Base-by-base conservation (phyloP, 2,329 filamentous ascomycete genomes). In the Fusarium albosuccineum region DNA sequence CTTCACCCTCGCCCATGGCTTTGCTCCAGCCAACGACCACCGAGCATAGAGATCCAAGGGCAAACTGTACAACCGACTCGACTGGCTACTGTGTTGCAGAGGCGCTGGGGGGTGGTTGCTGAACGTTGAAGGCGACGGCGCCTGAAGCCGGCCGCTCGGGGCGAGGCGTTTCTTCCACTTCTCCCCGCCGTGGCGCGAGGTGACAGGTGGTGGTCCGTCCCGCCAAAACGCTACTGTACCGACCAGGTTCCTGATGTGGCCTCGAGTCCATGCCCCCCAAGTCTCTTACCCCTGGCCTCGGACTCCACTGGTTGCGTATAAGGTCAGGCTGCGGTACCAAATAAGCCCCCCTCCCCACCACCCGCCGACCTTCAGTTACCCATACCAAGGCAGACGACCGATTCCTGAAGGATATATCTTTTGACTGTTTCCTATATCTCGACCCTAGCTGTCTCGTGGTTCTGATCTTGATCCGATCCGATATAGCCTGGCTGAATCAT, bases 151-250 rank as follows among this genome's bases (percentile, higher is more conserved):
- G 57, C 54, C 57, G 29, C 34, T 57, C 49, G 58, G 66, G 56
- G 68, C 61, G 68, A 72, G 63, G 71, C 60, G 62, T 57, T 68
- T 73, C 59, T 70, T 70, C 57, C 62, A 62, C 40, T 68, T 58
- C 60, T 62, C 68, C 45, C 71, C 71, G 71, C 62, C 60, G 64
- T 72, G 71, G 68, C 57, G 67, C 65, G 46, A 68, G 73, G 63
- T 74, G 72, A 74, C 72, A 74, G 72, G 68, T 68, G 72, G 68
- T 70, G 56, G 67, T 68, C 66, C 71, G 69, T 70, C 63, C 62
- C 57, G 67, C 66, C 67, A 59, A 57, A 60, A 58, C 52, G 58
- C 58, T 54, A 46, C 49, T 27, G 30, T 54, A 46, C 49, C 27
- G 36, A 36, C 55, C 49, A 68, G 64, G 65, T 71, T 65, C 66